Conservation (phyloP, 306 rosid genomes). For the Sechiopsis laciniata region DNA sequence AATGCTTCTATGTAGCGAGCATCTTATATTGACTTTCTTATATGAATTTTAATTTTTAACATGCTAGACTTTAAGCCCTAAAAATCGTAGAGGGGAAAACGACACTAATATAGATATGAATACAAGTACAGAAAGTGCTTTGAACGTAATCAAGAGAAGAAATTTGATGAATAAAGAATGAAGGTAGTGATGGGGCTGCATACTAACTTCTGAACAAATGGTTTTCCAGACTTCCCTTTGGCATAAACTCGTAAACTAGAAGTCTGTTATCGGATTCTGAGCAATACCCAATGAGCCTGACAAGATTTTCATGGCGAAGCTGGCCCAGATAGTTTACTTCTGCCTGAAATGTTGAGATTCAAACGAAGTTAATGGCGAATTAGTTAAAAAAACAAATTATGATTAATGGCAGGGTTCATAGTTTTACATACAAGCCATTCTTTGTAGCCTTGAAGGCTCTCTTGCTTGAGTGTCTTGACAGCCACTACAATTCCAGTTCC, state of each 20-base stretch:
- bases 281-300: constrained; percentile 86
- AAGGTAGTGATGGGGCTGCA: constrained; percentile 8
- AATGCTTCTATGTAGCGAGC: not conserved
- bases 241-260: constrained; percentile 87
- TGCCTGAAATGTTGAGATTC: constrained; percentile 42
- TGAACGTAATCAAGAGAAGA: not conserved
- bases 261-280: constrained; percentile 69
- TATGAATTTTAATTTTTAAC: not conserved
- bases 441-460: constrained; percentile 91
- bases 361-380: constrained; percentile 12
- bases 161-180: not conserved
- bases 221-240: constrained; percentile 81
- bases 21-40: not conserved
- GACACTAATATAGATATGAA: not conserved
- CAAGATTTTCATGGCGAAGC: constrained; percentile 79
- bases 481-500: constrained; percentile 88
- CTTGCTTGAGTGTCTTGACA: constrained; percentile 77
- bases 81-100: not conserved
- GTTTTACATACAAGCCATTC: constrained; percentile 84
- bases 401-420: constrained; percentile 6
- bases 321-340: constrained; percentile 92
- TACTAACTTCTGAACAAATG: constrained; percentile 83
- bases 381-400: not conserved
- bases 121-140: not conserved
- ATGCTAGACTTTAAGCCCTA: not conserved